A percentile compares a stretch with the other conserved stretches of the same genome.
Conservation (phyloP, 129 eudicot species). For the Centella asiatica region DNA sequence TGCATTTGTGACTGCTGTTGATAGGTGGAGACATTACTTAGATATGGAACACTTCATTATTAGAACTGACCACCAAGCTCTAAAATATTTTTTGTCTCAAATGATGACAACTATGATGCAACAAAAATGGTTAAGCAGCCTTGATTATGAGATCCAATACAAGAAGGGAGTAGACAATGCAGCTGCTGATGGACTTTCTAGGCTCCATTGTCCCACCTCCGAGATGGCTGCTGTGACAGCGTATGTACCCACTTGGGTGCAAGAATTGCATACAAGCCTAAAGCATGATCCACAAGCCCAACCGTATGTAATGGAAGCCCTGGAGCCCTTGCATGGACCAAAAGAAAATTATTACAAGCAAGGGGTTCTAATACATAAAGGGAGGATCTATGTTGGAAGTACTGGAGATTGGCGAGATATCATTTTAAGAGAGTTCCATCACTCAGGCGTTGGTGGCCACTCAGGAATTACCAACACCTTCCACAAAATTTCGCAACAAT, state of each 20-base stretch:
- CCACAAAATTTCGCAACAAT: background rate
- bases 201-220: background rate
- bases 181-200: background rate
- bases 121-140: background rate
- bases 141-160: background rate
- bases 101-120: background rate
- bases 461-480: background rate
- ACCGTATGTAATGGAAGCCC: too few relatives aligned
- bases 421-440: background rate
- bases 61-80: background rate
- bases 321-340: too few relatives aligned
- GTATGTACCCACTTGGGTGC: background rate
- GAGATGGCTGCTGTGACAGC: background rate
- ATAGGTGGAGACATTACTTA: background rate
- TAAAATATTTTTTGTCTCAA: background rate
- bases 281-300: background rate
- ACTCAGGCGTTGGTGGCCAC: background rate
- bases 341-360: too few relatives aligned
- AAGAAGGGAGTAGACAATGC: slow-evolving; percentile 7
- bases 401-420: background rate
- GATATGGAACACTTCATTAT: background rate
- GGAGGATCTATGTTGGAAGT: too few relatives aligned
- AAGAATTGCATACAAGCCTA: background rate
- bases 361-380: background rate
- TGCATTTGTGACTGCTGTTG: background rate